Base-by-base conservation (phyloP, 345 rosid genomes). In the Gossypium australe region DNA sequence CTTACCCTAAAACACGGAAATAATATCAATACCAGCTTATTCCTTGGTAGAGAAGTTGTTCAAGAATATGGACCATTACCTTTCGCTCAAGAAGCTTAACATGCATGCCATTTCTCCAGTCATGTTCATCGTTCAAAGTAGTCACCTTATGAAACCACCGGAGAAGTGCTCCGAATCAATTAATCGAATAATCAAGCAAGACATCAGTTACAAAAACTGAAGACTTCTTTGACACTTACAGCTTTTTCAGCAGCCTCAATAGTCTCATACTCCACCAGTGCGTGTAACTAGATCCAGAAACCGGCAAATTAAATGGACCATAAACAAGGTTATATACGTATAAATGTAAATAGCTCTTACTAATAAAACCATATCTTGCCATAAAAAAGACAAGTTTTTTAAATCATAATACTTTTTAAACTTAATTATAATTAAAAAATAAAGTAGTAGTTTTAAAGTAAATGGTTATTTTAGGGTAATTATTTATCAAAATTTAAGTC, bases 101-200 rank as follows among this genome's bases (percentile, higher is more conserved):
- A 47, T 84, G 88, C 86, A 94, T 72, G 61, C 98, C 98, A 82
- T 88, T 91, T 87, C 98, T 87, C 97, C 98, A 94, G 78, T 94
- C 97, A 24, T 80, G 89, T 75, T 86, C 94, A 82, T 92, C 76
- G 72, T 92, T 92, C 72, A 94, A 78, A 34, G 91, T 87, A 79
- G 86, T 82, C 70, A 81, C 97, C 98, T 94, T 80, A 76, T 80
- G 77, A 85, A 79, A 67, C 29, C 49, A 63, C 18, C 78, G 80
- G 17, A 75, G 24, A 78, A 25, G 41, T 25, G 49, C 61, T 38
- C 56, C 24, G 66, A 48, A 62, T 56, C 61, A 52, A n/a, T 57
- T 22, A 43, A 29, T 68, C 44, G 45, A 57, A 20, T 11, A 4
- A 69, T 7, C 51, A 25, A 78, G 22, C 68, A 80, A 17, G 53